phyloP scores from a whole-genome alignment of 192 early-diverging fungal genomes.

The Mortierella antarctica region DNA sequence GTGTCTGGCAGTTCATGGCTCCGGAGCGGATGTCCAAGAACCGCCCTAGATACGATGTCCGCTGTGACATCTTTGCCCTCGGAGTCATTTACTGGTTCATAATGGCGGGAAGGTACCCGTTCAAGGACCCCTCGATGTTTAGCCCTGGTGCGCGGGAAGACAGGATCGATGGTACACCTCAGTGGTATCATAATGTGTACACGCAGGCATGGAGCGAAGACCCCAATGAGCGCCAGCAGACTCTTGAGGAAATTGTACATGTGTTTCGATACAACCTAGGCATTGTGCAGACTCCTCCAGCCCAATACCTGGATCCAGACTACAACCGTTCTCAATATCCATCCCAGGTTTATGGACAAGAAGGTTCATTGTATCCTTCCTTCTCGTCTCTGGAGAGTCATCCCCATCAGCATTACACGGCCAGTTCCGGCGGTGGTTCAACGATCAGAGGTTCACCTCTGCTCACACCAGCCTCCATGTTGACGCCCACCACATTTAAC shows the following conservation, averaged over 20 bases:
- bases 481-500: constrained; percentile 29
- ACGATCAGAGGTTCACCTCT: constrained; percentile 32
- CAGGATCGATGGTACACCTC: constrained; percentile 27
- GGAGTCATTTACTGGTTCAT: constrained; percentile 50
- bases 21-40: constrained; percentile 46
- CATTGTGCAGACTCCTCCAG: constrained; percentile 6
- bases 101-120: constrained; percentile 41
- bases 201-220: constrained; percentile 37
- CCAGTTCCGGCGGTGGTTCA: constrained; percentile 15
- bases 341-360: constrained; percentile 7
- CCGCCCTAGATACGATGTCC: constrained; percentile 41
- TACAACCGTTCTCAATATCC: constrained; percentile 15
- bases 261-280: constrained; percentile 35
- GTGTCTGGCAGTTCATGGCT: constrained; percentile 51
- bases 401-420: neutral
- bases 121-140: constrained; percentile 32
- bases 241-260: constrained; percentile 24
- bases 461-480: constrained; percentile 38
- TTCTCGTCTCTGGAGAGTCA: constrained; percentile 16
- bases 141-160: constrained; percentile 28
- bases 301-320: constrained; percentile 15
- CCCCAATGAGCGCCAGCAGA: constrained; percentile 32
- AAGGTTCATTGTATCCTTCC: neutral
- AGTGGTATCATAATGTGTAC: constrained; percentile 31
- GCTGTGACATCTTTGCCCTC: constrained; percentile 46